phyloP scores from a whole-genome alignment of 2,329 filamentous ascomycete genomes.

The Aspergillus melleus region DNA sequence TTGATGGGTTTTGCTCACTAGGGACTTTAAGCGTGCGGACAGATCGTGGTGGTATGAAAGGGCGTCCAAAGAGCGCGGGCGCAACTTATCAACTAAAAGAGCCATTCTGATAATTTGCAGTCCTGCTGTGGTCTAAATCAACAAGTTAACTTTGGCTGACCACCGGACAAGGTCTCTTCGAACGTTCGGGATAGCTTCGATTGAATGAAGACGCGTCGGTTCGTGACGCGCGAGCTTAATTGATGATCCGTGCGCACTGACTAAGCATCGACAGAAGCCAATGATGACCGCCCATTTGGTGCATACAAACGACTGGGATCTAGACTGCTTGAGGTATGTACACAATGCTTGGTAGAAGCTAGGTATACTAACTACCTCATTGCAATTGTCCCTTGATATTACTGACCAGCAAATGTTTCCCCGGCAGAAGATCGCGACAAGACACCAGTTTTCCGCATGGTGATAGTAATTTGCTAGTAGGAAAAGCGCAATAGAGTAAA shows the following conservation, averaged over 20 bases:
- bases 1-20: constrained; percentile 56
- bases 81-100: constrained; percentile 64
- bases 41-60: constrained; percentile 88
- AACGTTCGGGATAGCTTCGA: constrained; percentile 17
- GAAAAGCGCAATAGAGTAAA: neutral
- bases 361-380: too few species aligned
- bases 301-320: neutral
- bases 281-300: neutral
- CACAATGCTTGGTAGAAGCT: too few species aligned
- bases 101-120: constrained; percentile 51
- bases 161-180: neutral
- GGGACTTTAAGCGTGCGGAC: constrained; percentile 78
- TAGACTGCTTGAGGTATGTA: too few species aligned
- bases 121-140: neutral
- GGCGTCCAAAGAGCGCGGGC: constrained; percentile 51
- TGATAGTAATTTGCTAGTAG: neutral
- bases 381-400: too few species aligned
- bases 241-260: constrained; percentile 35
- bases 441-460: too few species aligned
- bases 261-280: neutral
- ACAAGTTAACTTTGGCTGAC: neutral
- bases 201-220: constrained; percentile 31
- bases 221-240: constrained; percentile 40
- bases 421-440: too few species aligned
- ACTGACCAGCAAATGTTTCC: too few species aligned